Base-by-base conservation (phyloP, 2,329 filamentous ascomycete genomes). In the Colletotrichum tropicale region DNA sequence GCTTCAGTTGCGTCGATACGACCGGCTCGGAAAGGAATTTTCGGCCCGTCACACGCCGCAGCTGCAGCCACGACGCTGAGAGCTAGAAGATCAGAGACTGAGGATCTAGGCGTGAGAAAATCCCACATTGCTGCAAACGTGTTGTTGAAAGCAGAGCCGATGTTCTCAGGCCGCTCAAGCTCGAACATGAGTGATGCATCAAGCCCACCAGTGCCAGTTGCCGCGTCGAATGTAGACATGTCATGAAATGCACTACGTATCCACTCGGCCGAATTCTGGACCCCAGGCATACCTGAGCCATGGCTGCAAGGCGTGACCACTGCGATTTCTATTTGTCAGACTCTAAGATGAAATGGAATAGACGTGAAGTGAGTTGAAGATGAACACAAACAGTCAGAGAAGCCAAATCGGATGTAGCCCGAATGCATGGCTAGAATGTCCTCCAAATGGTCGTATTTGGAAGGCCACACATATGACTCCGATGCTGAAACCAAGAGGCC, bases 51-150 rank as follows among this genome's bases (percentile, higher is more conserved):
- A 58, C 80, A 81, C n/a, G 68, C 70, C 71, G 13, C 76, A 6
- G 66, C 72, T 3, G 82, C 78, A 2, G 79, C 72, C 1, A 83
- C 75, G 0, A 81, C 79, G 6, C 80, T 78, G 30, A 85, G 76
- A 8, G 83, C 83, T 1, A 84, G 72, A 3, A 84, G 77, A 55
- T 85, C 83, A 1, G 83, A 68, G 5, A 78, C 78, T 2, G 78
- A 78, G 7, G 77, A 66, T 13, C 75, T 77, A 7, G 73, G 48
- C 9, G 76, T 79, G 70, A 81, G 75, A 43, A 78, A 79, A 30
- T 70, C 71, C 34, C 55, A 56, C 56, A 82, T 74, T 66, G 77
- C 74, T 26, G 60, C 55, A n/a, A 79, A 76, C 26, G 81, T 83
- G 66, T 80, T 79, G 73, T 81, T 81, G 78, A 83, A 83, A 16